Evolutionary conservation across 2,329 filamentous ascomycete species (phyloP), one percentile per base, ranked within the genome.

Genomic region (Cercospora citrullina): DNA sequence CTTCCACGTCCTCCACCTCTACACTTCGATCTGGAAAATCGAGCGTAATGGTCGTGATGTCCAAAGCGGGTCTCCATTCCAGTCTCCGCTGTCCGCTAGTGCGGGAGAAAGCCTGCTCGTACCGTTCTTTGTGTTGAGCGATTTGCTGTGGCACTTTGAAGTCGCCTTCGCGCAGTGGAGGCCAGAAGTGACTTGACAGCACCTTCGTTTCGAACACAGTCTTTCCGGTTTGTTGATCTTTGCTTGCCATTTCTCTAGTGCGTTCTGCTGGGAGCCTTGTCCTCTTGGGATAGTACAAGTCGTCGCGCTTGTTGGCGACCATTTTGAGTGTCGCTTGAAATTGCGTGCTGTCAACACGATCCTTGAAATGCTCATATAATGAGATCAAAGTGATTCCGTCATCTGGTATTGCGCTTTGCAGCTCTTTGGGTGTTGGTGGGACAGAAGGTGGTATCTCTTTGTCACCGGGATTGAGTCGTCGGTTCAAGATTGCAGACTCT

Each of bases 101-200:
- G 5, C 85, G 83, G 75, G 94, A 90, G 76, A 96, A 98, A 14
- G 90, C 90, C 5, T 84, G 79, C 66, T 90, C 89, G 78, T 97
- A 98, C 59, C 82, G 84, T 60, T 86, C 81, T 77, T 96, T 92
- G 31, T 91, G 81, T 4, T 84, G 79, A 5, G 77, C 73, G 21
- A 93, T 86, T 1, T 84, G 81, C 0, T 79, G 68, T 0, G 92
- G 92, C 3, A 93, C 82, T 23, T 81, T 77, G 76, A 93, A 93
- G 2, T 84, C 83, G 66, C 92, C 90, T 68, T 89, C 86, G 60
- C 91, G 87, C 23, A 97, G 83, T 9, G 89, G 86, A 0, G 95
- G 95, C 95, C 95, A 99, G 83, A 96, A 99, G 69, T 97, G 89
- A 23, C 93, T 88, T 0, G 94, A 97, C 5, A 98, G 84, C 62